Evolutionary conservation across 1,284 basidiomycete species (phyloP).

Genomic region (Trametes pubescens): DNA sequence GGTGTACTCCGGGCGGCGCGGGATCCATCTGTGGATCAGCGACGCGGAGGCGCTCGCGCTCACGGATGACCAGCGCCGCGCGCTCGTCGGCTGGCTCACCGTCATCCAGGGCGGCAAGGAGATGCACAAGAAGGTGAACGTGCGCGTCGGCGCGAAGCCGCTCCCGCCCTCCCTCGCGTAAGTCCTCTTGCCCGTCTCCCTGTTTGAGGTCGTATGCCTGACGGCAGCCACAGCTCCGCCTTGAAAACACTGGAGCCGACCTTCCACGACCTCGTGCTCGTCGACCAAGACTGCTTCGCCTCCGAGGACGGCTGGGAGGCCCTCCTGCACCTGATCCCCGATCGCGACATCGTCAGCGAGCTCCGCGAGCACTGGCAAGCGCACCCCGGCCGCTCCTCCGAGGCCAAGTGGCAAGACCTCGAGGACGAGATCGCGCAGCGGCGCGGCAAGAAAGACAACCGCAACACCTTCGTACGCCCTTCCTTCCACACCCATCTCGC

Average conservation of each 20-base stretch:
- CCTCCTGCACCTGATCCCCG: slow-evolving; percentile 81
- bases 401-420: slow-evolving; percentile 82
- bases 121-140: slow-evolving; percentile 86
- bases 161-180: slow-evolving; percentile 80
- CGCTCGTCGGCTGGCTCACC: slow-evolving; percentile 88
- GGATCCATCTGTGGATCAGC: slow-evolving; percentile 98
- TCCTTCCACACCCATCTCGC: slow-evolving; percentile 36
- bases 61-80: slow-evolving; percentile 90
- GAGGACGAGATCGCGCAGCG: slow-evolving; percentile 46
- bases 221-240: slow-evolving; percentile 2
- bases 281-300: slow-evolving; percentile 89
- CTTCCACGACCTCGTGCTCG: slow-evolving; percentile 80
- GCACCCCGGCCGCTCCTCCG: slow-evolving; percentile 61
- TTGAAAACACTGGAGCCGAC: slow-evolving; percentile 56
- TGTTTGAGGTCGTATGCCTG: not conserved
- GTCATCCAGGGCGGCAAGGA: slow-evolving; percentile 88
- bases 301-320: slow-evolving; percentile 77
- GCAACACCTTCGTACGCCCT: slow-evolving; percentile 30
- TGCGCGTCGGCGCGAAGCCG: slow-evolving; percentile 58
- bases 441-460: slow-evolving; percentile 38
- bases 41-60: slow-evolving; percentile 89
- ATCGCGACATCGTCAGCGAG: slow-evolving; percentile 53
- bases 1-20: slow-evolving; percentile 98
- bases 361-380: slow-evolving; percentile 73
- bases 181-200: slow-evolving; percentile 39